Conservation (phyloP, 768 basidiomycete genomes). For the Crassisporium funariophilum region DNA sequence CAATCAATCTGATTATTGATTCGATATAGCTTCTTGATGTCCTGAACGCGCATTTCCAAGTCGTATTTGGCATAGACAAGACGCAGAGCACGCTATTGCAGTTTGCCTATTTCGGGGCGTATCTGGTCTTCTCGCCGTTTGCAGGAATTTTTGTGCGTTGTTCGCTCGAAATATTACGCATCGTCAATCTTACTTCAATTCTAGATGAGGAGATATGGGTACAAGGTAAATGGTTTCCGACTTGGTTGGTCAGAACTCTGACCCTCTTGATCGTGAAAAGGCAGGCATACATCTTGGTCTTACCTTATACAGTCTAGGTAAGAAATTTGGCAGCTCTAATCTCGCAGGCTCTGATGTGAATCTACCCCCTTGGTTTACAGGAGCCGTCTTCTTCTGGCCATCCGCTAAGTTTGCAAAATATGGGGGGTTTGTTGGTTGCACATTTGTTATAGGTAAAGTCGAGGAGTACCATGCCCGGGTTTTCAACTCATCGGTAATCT, state of each 20-base stretch:
- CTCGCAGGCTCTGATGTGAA: not conserved
- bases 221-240: slow-evolving; percentile 46
- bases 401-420: slow-evolving; percentile 68
- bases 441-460: slow-evolving; percentile 61
- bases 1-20: not conserved
- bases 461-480: not conserved
- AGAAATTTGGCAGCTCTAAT: slow-evolving; percentile 6
- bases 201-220: slow-evolving; percentile 64
- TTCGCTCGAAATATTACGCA: not conserved
- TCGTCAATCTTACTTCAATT: not conserved
- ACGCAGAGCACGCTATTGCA: slow-evolving; percentile 76
- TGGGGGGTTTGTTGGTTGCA: slow-evolving; percentile 74
- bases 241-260: not conserved
- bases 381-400: slow-evolving; percentile 82
- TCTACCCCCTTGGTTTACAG: slow-evolving; percentile 34
- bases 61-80: slow-evolving; percentile 65
- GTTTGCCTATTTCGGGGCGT: slow-evolving; percentile 73
- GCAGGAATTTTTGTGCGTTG: slow-evolving; percentile 57
- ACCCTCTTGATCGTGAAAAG: slow-evolving; percentile 14
- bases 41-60: slow-evolving; percentile 74
- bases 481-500: slow-evolving; percentile 1
- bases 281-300: slow-evolving; percentile 66
- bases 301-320: slow-evolving; percentile 57
- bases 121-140: slow-evolving; percentile 59
- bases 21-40: slow-evolving; percentile 59